Evolutionary conservation across 78 protist genomes (phyloP).

Genomic region (Tieghemostelium lacteum): DNA sequence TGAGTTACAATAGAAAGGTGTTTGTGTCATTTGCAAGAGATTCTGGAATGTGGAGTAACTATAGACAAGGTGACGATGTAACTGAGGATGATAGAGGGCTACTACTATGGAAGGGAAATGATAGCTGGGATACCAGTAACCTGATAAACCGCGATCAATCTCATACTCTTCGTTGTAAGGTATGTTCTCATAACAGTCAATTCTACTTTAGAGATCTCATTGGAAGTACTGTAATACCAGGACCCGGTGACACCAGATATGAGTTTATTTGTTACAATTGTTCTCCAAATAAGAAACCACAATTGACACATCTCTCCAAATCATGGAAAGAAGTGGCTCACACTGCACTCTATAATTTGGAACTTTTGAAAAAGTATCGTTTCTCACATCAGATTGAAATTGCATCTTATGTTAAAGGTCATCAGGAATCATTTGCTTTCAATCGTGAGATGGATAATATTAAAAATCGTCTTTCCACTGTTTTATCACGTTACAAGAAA

Average conservation of each 20-base stretch:
- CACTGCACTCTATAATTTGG: slow-evolving; percentile 66
- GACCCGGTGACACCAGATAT: slow-evolving; percentile 56
- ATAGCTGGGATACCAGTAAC: slow-evolving; percentile 19
- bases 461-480: slow-evolving; percentile 60
- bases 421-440: slow-evolving; percentile 63
- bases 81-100: slow-evolving; percentile 70
- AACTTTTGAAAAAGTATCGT: slow-evolving; percentile 41
- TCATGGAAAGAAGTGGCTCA: slow-evolving; percentile 81
- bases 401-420: slow-evolving; percentile 65
- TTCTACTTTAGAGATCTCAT: background rate
- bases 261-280: slow-evolving; percentile 42
- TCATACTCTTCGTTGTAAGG: slow-evolving; percentile 12
- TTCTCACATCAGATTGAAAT: slow-evolving; percentile 76
- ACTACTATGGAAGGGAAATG: slow-evolving; percentile 34
- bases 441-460: slow-evolving; percentile 76
- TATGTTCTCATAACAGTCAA: slow-evolving; percentile 4
- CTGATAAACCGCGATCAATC: slow-evolving; percentile 5
- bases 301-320: slow-evolving; percentile 45
- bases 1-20: slow-evolving; percentile 57
- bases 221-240: slow-evolving; percentile 58
- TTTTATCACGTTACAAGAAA: slow-evolving; percentile 63
- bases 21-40: slow-evolving; percentile 75
- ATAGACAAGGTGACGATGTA: slow-evolving; percentile 45
- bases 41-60: slow-evolving; percentile 77
- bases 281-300: slow-evolving; percentile 1